Percentiles rank a stretch among this genome's conserved stretches.
These are phyloP conservation scores for Phytopythium chamaehyphon DNA, from an alignment of 352 stramenopile genomes.

Conservation along the genomic window DNA sequence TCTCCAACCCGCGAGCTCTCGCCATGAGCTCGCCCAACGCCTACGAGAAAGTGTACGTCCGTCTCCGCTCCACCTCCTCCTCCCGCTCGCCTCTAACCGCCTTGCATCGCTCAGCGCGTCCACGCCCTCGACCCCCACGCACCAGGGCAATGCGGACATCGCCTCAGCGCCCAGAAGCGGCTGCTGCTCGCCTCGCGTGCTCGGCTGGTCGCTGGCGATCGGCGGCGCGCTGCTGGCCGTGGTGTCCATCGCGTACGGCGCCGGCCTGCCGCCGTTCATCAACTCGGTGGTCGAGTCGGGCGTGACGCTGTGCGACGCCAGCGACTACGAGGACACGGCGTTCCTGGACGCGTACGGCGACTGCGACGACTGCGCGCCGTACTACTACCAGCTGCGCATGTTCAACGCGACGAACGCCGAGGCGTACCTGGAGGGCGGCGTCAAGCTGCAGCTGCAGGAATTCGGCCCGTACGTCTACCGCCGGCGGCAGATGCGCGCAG, in stretches of 20 bases:
- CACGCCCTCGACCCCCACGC: neutral
- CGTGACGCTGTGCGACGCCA: constrained; percentile 35
- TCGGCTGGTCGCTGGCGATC: constrained; percentile 33
- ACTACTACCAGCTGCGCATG: constrained; percentile 43
- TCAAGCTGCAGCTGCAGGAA: constrained; percentile 55
- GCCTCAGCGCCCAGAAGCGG: constrained; percentile 10
- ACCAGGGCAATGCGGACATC: constrained; percentile 5
- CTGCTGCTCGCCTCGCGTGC: constrained; percentile 24
- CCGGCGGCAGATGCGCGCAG: constrained; percentile 41
- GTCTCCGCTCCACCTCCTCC: neutral
- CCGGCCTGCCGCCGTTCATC: constrained; percentile 27
- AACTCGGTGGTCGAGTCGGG: constrained; percentile 33
- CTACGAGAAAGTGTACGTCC: constrained; percentile 5
- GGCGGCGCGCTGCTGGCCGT: constrained; percentile 25
- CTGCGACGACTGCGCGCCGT: constrained; percentile 50
- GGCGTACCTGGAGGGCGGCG: constrained; percentile 36
- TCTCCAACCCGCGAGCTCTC: neutral
- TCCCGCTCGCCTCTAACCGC: neutral
- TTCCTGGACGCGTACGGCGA: constrained; percentile 51
- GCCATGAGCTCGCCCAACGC: constrained; percentile 1
- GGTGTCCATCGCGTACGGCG: constrained; percentile 38
- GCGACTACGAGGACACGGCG: constrained; percentile 23
- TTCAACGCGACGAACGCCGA: constrained; percentile 43
- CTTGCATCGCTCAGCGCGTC: neutral
- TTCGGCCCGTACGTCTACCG: constrained; percentile 67